Evolutionary conservation across 129 eudicot genomes (phyloP).

Genomic region (Artemisia tridentata): DNA sequence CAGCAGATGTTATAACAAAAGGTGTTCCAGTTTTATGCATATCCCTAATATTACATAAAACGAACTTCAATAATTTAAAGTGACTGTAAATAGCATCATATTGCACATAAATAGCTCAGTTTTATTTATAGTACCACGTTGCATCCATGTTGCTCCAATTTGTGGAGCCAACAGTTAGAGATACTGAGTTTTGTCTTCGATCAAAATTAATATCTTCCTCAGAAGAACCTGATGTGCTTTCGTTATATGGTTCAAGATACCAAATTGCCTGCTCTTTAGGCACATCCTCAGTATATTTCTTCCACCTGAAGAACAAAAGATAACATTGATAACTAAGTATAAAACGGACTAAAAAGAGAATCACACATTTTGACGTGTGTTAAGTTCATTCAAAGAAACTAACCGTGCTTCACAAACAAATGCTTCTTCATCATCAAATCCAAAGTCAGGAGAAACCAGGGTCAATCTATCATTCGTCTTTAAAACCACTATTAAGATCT

Average conservation of each 20-base stretch:
- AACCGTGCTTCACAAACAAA: slow-evolving; percentile 71
- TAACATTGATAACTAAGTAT: slow-evolving; percentile 11
- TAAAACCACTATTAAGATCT: slow-evolving; percentile 51
- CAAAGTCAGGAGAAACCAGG: slow-evolving; percentile 39
- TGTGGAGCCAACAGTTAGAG: slow-evolving; percentile 24
- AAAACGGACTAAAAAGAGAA: slow-evolving; percentile 13
- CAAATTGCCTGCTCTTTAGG: slow-evolving; percentile 85
- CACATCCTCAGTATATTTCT: slow-evolving; percentile 66
- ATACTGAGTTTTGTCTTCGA: background rate
- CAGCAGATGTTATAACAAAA: slow-evolving; percentile 68
- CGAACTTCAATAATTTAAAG: background rate
- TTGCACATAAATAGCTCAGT: slow-evolving; percentile 6
- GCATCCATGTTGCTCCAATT: slow-evolving; percentile 31
- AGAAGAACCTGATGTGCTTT: slow-evolving; percentile 22
- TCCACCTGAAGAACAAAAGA: slow-evolving; percentile 48
- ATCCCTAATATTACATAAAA: slow-evolving; percentile 38
- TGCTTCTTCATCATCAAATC: slow-evolving; percentile 51
- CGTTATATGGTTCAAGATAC: slow-evolving; percentile 53
- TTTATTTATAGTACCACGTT: slow-evolving; percentile 34
- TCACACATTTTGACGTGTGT: background rate
- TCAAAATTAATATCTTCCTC: slow-evolving; percentile 12
- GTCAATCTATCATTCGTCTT: slow-evolving; percentile 44
- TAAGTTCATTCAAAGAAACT: slow-evolving; percentile 17
- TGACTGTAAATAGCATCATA: slow-evolving; percentile 18
- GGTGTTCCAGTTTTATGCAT: slow-evolving; percentile 40